Evolutionary conservation across 164 flowering plant species (phyloP), one percentile per base, ranked within the genome.

Genomic region (Warburgia ugandensis): DNA sequence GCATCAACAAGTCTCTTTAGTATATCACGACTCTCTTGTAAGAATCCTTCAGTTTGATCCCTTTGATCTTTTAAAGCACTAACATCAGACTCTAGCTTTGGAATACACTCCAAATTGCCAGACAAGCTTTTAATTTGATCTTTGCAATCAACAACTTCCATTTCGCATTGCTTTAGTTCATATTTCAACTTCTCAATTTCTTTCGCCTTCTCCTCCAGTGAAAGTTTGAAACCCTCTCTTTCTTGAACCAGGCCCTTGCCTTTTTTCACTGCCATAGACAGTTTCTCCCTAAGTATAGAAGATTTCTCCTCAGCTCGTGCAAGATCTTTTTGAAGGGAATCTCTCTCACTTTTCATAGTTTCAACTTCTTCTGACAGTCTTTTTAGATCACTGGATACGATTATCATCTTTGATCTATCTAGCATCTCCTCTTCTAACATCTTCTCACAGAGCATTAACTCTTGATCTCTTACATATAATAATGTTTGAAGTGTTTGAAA

Each of bases 161-260:
- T 66, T 49, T 70, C 79, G 50, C 57, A 79, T 67, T 71, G 72
- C 71, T 79, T 69, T 49, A 83, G 57, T 41, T 85, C 77, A 36
- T 64, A 67, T 67, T 70, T 88, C 52, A 85, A 64, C 45, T 68
- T 81, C 58, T 81, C 89, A 61, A 88, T 83, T 66, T 83, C 89
- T 27, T 72, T 44, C 39, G 70, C 75, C 71, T 76, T 92, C 58
- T 77, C 91, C 33, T 77, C 81, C 38, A 88, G 56, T 32, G 68
- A 57, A 54, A 39, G 46, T 71, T 77, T 88, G 68, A 88, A 54
- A 46, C 75, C 77, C 55, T 88, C 95, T 39, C 91, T 60, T 47
- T 92, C 96, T 69, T 83, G 95, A 62, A 85, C 73, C 57, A 92
- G 65, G 13, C 96, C 99, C 79, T 92, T 92, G 35, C 99, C 99